A percentile compares a stretch with the other conserved stretches of the same genome.
Conservation (phyloP, 2,329 filamentous ascomycete genomes). For the Teratosphaeria pseudoeucalypti region DNA sequence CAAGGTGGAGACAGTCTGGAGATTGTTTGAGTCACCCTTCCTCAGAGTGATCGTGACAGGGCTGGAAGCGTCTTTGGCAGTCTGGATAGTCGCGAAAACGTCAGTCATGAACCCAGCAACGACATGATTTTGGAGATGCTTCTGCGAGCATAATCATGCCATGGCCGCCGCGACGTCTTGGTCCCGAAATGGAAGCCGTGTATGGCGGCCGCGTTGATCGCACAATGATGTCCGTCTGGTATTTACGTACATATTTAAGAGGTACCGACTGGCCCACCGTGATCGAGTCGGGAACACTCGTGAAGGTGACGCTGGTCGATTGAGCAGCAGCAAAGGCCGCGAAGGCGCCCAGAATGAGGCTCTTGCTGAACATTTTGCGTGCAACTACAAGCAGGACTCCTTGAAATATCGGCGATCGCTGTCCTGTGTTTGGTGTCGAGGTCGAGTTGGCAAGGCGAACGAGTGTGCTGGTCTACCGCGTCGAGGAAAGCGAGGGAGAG, state of each 20-base stretch:
- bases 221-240: neutral
- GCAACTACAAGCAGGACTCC: neutral
- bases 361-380: slow-evolving; percentile 40
- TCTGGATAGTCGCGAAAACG: neutral
- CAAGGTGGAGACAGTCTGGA: slow-evolving; percentile 36
- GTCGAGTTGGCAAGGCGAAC: neutral
- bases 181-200: neutral
- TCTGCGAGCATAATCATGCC: neutral
- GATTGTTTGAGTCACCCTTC: slow-evolving; percentile 40
- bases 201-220: neutral
- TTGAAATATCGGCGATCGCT: neutral
- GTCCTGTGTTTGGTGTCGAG: neutral
- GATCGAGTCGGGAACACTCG: slow-evolving; percentile 39
- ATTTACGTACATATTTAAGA: slow-evolving; percentile 15
- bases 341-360: slow-evolving; percentile 37
- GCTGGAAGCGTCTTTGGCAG: slow-evolving; percentile 19
- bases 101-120: neutral
- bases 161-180: neutral
- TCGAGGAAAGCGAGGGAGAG: neutral
- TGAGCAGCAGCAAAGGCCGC: slow-evolving; percentile 40
- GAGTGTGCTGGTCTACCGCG: neutral
- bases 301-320: slow-evolving; percentile 39
- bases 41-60: slow-evolving; percentile 46
- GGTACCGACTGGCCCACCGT: slow-evolving; percentile 34
- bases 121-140: neutral